Conservation (phyloP, 2,329 filamentous ascomycete species). For the Corinectria fuckeliana region DNA sequence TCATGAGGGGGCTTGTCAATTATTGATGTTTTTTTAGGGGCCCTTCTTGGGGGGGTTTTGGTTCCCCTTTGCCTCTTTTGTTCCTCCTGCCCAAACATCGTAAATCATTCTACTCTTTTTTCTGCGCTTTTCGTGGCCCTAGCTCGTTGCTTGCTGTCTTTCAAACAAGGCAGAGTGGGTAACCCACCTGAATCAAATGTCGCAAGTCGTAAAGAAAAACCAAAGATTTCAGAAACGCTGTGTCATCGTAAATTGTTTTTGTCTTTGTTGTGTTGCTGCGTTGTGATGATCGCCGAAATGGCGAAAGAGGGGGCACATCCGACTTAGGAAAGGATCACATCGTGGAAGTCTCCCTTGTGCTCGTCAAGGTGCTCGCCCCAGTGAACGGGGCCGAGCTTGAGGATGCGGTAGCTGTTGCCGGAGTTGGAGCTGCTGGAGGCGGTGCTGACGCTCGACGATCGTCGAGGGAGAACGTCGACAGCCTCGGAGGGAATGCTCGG, state of each 20-base stretch:
- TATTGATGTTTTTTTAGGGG: neutral
- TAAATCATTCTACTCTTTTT: constrained; percentile 5
- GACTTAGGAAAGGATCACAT: constrained; percentile 51
- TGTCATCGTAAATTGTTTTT: constrained; percentile 17
- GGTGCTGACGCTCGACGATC: constrained; percentile 54
- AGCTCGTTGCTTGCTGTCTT: constrained; percentile 1
- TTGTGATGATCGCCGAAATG: neutral
- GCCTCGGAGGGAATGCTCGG: constrained; percentile 26
- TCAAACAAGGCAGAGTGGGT: constrained; percentile 5
- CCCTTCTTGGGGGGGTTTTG: neutral
- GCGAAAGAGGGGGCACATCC: constrained; percentile 12
- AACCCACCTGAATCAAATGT: neutral
- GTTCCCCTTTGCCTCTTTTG: neutral
- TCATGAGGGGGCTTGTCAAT: neutral
- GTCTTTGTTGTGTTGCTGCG: constrained; percentile 2
- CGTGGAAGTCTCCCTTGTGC: constrained; percentile 63
- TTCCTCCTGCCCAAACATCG: neutral
- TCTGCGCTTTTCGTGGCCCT: constrained; percentile 4
- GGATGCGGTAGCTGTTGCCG: constrained; percentile 55
- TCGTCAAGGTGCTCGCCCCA: constrained; percentile 65
- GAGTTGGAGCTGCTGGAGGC: constrained; percentile 43
- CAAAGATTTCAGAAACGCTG: constrained; percentile 22
- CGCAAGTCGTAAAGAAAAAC: constrained; percentile 6
- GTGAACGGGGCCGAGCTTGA: constrained; percentile 71
- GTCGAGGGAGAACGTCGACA: constrained; percentile 45